Evolutionary conservation across 352 stramenopile species (phyloP).

Genomic region (Pythium catenulatum): DNA sequence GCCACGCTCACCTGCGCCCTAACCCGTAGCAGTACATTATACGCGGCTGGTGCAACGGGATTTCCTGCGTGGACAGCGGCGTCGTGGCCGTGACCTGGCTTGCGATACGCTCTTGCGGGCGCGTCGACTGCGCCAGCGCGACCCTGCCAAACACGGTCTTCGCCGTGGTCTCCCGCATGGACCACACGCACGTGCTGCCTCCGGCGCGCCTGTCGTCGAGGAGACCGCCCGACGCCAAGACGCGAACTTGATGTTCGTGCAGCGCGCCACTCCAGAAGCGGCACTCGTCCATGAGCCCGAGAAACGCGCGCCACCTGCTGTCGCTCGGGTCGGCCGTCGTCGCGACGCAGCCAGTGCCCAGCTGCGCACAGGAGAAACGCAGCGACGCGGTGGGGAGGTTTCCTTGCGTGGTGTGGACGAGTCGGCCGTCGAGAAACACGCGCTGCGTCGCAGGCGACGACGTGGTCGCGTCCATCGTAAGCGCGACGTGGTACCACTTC

Average conservation of each 20-base stretch:
- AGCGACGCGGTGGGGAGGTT: not conserved
- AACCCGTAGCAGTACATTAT: no score
- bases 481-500: constrained; percentile 82
- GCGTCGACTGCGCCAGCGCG: not conserved
- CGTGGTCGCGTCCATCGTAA: constrained; percentile 75
- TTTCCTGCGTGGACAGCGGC: no score
- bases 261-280: not conserved
- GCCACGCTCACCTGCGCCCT: no score
- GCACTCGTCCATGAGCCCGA: not conserved
- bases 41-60: no score
- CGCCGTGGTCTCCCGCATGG: no score
- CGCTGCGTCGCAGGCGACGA: constrained; percentile 35
- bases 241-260: not conserved
- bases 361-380: not conserved
- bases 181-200: not conserved
- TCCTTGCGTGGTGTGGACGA: not conserved
- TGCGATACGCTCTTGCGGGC: not conserved
- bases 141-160: not conserved
- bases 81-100: no score
- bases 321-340: no score
- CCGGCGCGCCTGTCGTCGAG: no score
- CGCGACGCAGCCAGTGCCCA: not conserved
- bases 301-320: not conserved
- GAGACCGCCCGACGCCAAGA: not conserved
- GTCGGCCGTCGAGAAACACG: constrained; percentile 5